These are phyloP conservation scores for Amanita phalloides DNA, from an alignment of 768 basidiomycete species.

Conservation along the genomic window DNA sequence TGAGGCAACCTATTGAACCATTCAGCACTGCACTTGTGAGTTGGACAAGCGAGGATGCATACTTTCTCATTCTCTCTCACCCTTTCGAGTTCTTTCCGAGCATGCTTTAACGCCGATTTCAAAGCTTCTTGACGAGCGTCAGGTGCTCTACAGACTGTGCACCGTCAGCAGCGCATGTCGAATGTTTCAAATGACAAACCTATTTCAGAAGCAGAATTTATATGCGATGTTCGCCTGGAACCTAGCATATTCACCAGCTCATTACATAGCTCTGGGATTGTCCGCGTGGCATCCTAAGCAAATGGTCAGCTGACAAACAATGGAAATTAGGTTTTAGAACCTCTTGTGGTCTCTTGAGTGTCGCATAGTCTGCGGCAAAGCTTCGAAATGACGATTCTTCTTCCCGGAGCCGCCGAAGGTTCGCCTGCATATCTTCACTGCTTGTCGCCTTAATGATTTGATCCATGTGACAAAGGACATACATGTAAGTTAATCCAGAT, in stretches of 20 bases:
- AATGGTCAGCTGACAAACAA: neutral
- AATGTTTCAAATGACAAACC: constrained; percentile 15
- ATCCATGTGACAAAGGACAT: constrained; percentile 1
- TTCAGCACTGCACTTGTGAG: neutral
- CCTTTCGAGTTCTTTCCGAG: constrained; percentile 23
- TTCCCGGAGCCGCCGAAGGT: constrained; percentile 14
- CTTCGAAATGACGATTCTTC: constrained; percentile 19
- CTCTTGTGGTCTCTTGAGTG: constrained; percentile 15
- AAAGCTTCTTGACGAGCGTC: constrained; percentile 18
- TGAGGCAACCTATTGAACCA: constrained; percentile 16
- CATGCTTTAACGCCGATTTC: constrained; percentile 20
- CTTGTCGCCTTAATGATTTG: neutral
- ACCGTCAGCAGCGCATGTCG: neutral
- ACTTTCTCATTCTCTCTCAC: constrained; percentile 26
- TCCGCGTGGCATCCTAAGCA: constrained; percentile 13
- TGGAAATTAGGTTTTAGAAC: constrained; percentile 8
- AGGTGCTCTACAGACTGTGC: constrained; percentile 18
- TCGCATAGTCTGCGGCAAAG: constrained; percentile 15
- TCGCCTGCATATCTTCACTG: constrained; percentile 21
- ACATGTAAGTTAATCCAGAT: constrained; percentile 14
- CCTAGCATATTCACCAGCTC: constrained; percentile 22
- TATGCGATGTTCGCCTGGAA: constrained; percentile 19
- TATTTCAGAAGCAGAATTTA: constrained; percentile 26
- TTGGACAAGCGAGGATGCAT: neutral
- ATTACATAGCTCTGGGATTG: constrained; percentile 17